Evolutionary conservation across 2,329 filamentous ascomycete species (phyloP), one percentile per base, ranked within the genome.

Genomic region (Hypoxylon sp.): DNA sequence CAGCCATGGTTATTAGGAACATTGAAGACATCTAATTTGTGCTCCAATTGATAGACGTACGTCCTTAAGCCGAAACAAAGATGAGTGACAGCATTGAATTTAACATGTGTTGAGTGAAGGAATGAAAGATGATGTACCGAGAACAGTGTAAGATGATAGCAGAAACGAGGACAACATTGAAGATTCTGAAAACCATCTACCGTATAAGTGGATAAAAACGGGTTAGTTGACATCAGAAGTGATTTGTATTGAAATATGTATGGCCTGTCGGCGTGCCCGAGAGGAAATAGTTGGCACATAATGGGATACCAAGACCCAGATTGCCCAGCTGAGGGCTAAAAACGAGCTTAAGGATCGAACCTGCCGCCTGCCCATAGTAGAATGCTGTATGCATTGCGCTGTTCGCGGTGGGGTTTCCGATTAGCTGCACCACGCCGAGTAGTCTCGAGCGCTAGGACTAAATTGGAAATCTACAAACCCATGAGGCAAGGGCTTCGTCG

Each of bases 401-500:
- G 66, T 17, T 53, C 47, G 29, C 48, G 48, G 54, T 66, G 66
- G 66, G 47, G 59, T 39, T 47, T 59, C 59, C 50, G 59, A 65
- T 66, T 60, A 66, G 66, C 66, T 66, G 59, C 54, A 62, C 66
- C 62, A 33, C 42, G 33, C 31, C 51, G 33, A 46, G 31, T 50
- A 42, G 42, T 57, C 44, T 29, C 9, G 4, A 46, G 35, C 60
- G 47, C 67, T 70, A 70, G 58, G 64, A 48, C 64, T 35, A 53
- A 64, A 63, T 47, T 44, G 59, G 63, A 62, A 61, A 69, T 35
- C 59, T 55, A 24, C 51, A 58, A 44, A 55, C 35, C 53, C 58
- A 62, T 19, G 46, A 58, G 44, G 50, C 60, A 46, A 59, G 50
- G 55, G 33, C 24, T 31, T 48, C 46, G 26, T 57, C 53, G 51